These are phyloP conservation scores for Cryptococcus amylolentus DNA, from an alignment of 1,284 basidiomycete species.

Conservation along the genomic window DNA sequence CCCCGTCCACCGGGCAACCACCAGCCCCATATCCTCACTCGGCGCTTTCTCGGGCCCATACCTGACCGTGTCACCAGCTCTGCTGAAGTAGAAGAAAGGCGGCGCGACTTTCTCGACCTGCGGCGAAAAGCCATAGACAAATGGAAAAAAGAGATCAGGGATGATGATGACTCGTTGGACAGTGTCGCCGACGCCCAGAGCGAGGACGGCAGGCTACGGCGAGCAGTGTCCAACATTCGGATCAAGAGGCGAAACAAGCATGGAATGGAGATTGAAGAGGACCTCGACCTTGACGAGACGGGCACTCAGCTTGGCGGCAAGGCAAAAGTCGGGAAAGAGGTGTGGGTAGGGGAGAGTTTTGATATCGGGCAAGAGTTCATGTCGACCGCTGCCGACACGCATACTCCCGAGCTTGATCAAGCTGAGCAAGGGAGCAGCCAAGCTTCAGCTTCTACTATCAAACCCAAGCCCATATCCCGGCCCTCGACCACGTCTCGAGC, in stretches of 20 bases:
- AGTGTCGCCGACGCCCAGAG: not conserved
- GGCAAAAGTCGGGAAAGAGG: conserved; percentile 24
- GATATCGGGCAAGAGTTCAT: conserved; percentile 44
- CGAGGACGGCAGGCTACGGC: conserved; percentile 5
- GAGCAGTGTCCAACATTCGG: conserved; percentile 16
- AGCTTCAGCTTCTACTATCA: not conserved
- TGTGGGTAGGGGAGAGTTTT: conserved; percentile 45
- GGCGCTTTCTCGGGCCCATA: conserved; percentile 43
- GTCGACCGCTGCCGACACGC: not conserved
- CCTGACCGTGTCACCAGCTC: conserved; percentile 31
- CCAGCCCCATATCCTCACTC: conserved; percentile 26
- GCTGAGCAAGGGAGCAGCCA: not conserved
- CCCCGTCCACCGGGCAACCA: not conserved
- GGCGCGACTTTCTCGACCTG: conserved; percentile 17
- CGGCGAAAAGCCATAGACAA: conserved; percentile 15
- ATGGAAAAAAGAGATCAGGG: not conserved
- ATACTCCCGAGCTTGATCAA: not conserved
- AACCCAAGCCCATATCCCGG: not conserved
- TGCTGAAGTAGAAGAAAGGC: conserved; percentile 18
- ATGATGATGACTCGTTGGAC: not conserved
- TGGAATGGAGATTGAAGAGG: conserved; percentile 15
- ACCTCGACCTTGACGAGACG: conserved; percentile 10
- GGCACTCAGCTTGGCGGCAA: conserved; percentile 9
- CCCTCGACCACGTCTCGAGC: conserved; percentile 14
- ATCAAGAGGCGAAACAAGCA: conserved; percentile 12